Evolutionary conservation across 805 yeast genomes (phyloP), one percentile per base, ranked within the genome.

Genomic region (Saccharomycopsis vini): DNA sequence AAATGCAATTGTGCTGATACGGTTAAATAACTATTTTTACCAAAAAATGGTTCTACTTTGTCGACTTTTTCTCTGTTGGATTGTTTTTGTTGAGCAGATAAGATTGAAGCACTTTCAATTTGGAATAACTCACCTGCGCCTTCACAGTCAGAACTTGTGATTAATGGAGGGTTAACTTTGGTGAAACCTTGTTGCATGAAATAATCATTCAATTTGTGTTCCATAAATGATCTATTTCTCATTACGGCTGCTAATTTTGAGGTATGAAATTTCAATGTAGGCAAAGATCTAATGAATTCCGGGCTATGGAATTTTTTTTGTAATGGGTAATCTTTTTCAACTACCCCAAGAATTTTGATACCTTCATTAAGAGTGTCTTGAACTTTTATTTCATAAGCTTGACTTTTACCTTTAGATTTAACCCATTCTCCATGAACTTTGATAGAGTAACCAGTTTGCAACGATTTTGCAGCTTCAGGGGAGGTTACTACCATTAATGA

Each of bases 111-210:
- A 1, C 68, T 62, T 36, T 67, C 69, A 9, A 89, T 63, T 37
- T 63, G 64, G 52, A 92, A 92, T 49, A 84, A 74, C 57, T 92
- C 97, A 3, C 97, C 97, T 3, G 95, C 97, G 15, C 98, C 97
- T 63, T 92, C 99, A 58, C 97, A 90, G 59, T 92, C 98, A 1
- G 94, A 77, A 9, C 85, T 69, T 0, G 98, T 92, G 19, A 90
- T 63, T 10, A 90, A 54, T 5, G 99, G 98, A 3, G 97, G 95
- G 21, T 79, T 68, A 0, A 85, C 87, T 63, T 86, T 89, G 12
- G 69, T 62, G 52, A 85, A 87, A 12, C 72, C 72, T 16, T 70
- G 53, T 0, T 56, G 44, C 16, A 67, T 62, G 58, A 86, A 85
- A 53, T 75, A 85, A 2, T 64, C 64, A 33, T 69, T 62, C 5